phyloP scores from a whole-genome alignment of 257 asterid genomes.

The Solanum lignicaule region DNA sequence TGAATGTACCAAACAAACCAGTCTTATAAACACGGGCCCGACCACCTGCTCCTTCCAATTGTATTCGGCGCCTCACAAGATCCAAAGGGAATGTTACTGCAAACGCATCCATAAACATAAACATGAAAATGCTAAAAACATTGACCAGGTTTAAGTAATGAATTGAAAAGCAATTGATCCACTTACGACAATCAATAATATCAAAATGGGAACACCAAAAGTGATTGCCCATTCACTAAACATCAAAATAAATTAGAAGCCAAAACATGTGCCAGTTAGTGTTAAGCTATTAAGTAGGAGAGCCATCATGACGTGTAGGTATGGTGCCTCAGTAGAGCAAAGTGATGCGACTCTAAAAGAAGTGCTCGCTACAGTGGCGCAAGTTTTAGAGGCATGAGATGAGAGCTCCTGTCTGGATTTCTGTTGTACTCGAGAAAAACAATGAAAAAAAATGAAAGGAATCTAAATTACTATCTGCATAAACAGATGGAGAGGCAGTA shows the following conservation, averaged over 20 bases:
- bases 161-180: background rate
- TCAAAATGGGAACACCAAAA: background rate
- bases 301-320: background rate
- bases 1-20: slow-evolving; percentile 51
- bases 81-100: slow-evolving; percentile 79
- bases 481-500: background rate
- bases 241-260: background rate
- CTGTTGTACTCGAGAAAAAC: background rate
- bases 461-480: background rate
- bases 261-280: background rate
- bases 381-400: background rate
- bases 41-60: slow-evolving; percentile 87
- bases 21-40: slow-evolving; percentile 55
- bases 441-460: background rate
- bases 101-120: slow-evolving; percentile 1
- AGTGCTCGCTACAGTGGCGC: background rate
- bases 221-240: background rate
- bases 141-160: background rate
- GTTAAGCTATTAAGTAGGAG: background rate
- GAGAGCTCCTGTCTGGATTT: background rate
- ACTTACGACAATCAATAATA: background rate
- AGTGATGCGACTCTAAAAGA: background rate
- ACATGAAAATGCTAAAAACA: background rate
- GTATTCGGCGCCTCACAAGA: slow-evolving; percentile 82
- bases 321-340: background rate